Evolutionary conservation across 1,139 yeast genomes (phyloP), one percentile per base, ranked within the genome.

Genomic region (Lodderomyces jiufengensis): DNA sequence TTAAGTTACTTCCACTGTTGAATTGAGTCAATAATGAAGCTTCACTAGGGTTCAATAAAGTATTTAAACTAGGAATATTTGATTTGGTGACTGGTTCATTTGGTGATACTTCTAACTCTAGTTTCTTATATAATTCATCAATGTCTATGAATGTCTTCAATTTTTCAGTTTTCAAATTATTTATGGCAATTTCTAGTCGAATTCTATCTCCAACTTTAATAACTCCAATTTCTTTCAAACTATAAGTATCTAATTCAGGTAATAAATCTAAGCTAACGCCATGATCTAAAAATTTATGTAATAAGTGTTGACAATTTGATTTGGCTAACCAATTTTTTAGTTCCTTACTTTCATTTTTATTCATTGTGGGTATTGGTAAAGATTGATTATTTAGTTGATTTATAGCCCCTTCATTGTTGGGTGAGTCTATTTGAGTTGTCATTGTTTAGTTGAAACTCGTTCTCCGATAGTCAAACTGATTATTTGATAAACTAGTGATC

Each of bases 191-290:
- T 46, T 78, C 78, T 7, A 86, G 54, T 24, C 82, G 66, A 24
- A 92, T 67, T 24, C 97, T 65, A 55, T 92, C 97, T 1, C 97
- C 97, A 8, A 92, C 74, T 46, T 78, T 82, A 13, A 48, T 47
- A n/a, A 92, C 61, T 0, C 96, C 97, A 7, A 92, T 56, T 43
- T 84, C 95, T 37, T 72, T 73, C 38, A 92, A 68, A 1, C 88
- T 76, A n/a, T 61, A 68, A 26, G 75, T 69, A 51, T 87, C 96
- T 33, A 88, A 58, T 42, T 78, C 84, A 1, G 78, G 63, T 10
- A 85, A 54, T 5, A 86, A 61, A 33, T 78, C 84, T 30, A 71
- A 59, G 0, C 80, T 70, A 43, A 87, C 75, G 22, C 78, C 83
- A 50, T 80, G 52, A 10, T 66, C 72, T 7, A 59, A 48, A 41